Conservation (phyloP, 2,329 filamentous ascomycete genomes). For the Fusarium virguliforme region DNA sequence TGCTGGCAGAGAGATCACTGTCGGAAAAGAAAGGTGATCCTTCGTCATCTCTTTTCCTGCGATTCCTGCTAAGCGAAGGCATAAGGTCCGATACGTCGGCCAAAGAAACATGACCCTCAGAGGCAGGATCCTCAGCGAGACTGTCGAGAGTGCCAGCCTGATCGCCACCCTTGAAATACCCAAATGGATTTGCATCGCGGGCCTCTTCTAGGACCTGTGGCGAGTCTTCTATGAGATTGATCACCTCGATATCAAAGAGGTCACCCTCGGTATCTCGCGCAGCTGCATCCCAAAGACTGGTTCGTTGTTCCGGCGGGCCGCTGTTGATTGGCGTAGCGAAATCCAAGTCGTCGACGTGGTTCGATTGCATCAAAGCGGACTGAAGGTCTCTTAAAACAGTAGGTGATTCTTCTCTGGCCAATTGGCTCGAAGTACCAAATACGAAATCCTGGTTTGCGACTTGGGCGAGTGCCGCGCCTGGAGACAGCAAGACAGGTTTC, state of each 20-base stretch:
- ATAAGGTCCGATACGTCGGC: slow-evolving; percentile 48
- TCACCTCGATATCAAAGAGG: slow-evolving; percentile 74
- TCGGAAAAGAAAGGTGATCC: slow-evolving; percentile 41
- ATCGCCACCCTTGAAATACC: slow-evolving; percentile 51
- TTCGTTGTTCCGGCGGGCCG: slow-evolving; percentile 53
- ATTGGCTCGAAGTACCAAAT: slow-evolving; percentile 89
- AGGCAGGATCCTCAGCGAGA: slow-evolving; percentile 9
- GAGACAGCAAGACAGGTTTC: slow-evolving; percentile 75
- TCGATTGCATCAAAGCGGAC: slow-evolving; percentile 73
- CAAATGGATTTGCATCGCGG: slow-evolving; percentile 58
- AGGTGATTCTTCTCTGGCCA: slow-evolving; percentile 81
- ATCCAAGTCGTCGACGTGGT: slow-evolving; percentile 59
- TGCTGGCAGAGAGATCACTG: slow-evolving; percentile 43
- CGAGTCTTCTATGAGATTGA: slow-evolving; percentile 70
- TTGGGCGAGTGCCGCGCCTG: slow-evolving; percentile 76
- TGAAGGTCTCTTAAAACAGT: slow-evolving; percentile 75
- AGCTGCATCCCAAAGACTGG: slow-evolving; percentile 79
- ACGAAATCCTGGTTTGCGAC: slow-evolving; percentile 81
- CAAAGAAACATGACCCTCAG: slow-evolving; percentile 41
- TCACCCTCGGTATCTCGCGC: slow-evolving; percentile 77
- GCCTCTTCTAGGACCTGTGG: slow-evolving; percentile 49
- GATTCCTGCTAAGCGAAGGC: slow-evolving; percentile 26
- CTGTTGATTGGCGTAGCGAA: slow-evolving; percentile 60
- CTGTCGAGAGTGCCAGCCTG: neutral
- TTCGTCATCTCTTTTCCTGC: slow-evolving; percentile 16